A percentile compares a stretch with the other conserved stretches of the same genome.
Evolutionary conservation across 495 filamentous ascomycete genomes (phyloP).

Genomic region (Rhypophila decipiens): DNA sequence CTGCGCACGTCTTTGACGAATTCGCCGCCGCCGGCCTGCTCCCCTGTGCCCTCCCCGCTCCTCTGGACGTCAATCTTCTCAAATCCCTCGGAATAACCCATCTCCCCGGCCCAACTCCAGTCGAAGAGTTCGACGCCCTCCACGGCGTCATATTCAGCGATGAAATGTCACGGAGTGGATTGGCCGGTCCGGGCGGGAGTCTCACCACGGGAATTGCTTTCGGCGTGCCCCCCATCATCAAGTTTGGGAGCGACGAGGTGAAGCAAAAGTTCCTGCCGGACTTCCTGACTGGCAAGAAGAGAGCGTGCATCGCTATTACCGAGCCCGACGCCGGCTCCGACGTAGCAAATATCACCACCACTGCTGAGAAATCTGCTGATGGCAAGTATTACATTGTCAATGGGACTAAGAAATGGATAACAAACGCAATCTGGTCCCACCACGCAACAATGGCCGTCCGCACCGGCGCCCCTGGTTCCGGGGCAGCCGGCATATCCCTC

Average conservation of each 20-base stretch:
- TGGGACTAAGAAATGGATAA: constrained; percentile 80
- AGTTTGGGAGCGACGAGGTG: constrained; percentile 54
- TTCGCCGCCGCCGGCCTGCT: constrained; percentile 61
- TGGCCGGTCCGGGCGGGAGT: constrained; percentile 52
- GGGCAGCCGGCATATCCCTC: constrained; percentile 55
- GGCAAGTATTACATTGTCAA: constrained; percentile 64
- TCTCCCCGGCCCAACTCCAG: constrained; percentile 57
- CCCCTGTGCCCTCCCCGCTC: constrained; percentile 57
- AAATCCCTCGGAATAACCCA: constrained; percentile 58
- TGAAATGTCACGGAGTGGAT: constrained; percentile 60
- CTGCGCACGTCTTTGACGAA: constrained; percentile 51
- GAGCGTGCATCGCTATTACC: constrained; percentile 71
- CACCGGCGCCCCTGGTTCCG: constrained; percentile 58
- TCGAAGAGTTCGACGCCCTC: constrained; percentile 70
- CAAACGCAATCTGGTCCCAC: constrained; percentile 71
- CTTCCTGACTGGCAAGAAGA: constrained; percentile 57
- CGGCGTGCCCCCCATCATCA: constrained; percentile 62
- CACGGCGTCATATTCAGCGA: constrained; percentile 64
- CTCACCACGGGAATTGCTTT: constrained; percentile 66
- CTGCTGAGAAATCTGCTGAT: constrained; percentile 49
- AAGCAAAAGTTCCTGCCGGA: constrained; percentile 61
- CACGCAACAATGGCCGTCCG: constrained; percentile 69
- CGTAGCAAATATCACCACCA: constrained; percentile 64
- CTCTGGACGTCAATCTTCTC: constrained; percentile 61
- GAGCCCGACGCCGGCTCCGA: constrained; percentile 68